Base-by-base conservation (phyloP, 495 filamentous ascomycete genomes). In the Pseudevernia furfuracea region DNA sequence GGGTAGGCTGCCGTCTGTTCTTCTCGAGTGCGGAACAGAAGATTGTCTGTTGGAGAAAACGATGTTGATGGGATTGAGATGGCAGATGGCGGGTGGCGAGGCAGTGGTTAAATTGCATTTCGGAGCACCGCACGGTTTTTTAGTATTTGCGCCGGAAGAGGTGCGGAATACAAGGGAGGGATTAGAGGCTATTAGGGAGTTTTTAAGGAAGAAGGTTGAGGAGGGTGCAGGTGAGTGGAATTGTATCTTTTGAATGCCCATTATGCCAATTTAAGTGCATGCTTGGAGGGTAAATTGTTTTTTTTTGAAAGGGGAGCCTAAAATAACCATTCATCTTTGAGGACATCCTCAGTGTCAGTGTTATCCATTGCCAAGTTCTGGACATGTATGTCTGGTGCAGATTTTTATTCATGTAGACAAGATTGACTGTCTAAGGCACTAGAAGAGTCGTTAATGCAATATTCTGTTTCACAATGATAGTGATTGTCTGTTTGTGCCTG, bases 21-120 rank as follows among this genome's bases (percentile, higher is more conserved):
- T 86, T 11, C 83, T 84, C 67, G 69, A 75, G 0, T 78, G 75
- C 48, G 83, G 81, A 0, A 85, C 80, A 14, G 76, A 79, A 63
- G 84, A 85, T 68, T 74, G 71, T 19, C 61, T 85, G 71, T 69
- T 84, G 10, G 83, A 85, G 71, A 83, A 85, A 69, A 81, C 76
- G 23, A 66, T 85, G 30, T 63, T 82, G 39, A 85, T 86, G 81
- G 71, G 70, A 10, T 69, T 73, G 25, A 81, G 80, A 71, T 85
- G 81, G 80, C 53, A 66, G 70, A 77, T 80, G 69, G 72, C 74
- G 36, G 81, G 83, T 23, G 78, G 74, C 23, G 77, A 83, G 70
- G 72, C 74, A 1, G 66, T 81, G 8, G 63, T 82, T 14, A 84
- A 77, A 70, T 69, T 83, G 10, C 82, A 79, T 70, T 75, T 78